Evolutionary conservation across 257 asterid species (phyloP), one percentile per base, ranked within the genome.

Genomic region (Striga asiatica): DNA sequence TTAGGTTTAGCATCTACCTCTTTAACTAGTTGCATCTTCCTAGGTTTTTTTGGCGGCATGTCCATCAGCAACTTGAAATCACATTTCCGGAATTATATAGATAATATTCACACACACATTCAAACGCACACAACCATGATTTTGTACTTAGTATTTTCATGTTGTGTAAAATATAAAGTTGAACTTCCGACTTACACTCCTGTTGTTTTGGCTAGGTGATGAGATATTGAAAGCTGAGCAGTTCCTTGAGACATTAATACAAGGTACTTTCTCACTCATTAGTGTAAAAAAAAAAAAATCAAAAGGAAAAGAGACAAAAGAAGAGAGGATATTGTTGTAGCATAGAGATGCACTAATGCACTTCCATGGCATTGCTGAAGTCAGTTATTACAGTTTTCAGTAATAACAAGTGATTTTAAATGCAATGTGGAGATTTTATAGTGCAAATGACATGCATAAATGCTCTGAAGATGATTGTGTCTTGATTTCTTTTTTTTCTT

Each of bases 221-320:
- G 88, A 87, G 71, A 67, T 84, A 7, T 42, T 87, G 71, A 82
- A 66, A 76, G 78, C 79, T 16, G 97, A 91, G 76, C 85, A 67
- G 82, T 79, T 84, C 62, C 94, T 88, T 1, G 98, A 91, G 78
- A 71, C 84, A 67, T 61, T 91, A 67, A 88, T 91, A 60, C 63
- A 70, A 80, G 98, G 98, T 84, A 78, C 49, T 16, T 57, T 66
- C 48, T 48, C 52, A 8, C 41, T 45, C 2, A 0, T 43, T 34
- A 25, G 34, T 34, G 25, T 13, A 16, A 52, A 21, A 43, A 51
- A 55, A 50, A 45, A 58, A 3, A 18, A 14, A 3, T 0, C 2
- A 41, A n/a, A n/a, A n/a, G n/a, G n/a, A n/a, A n/a, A n/a, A n/a
- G n/a, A n/a, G n/a, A n/a, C n/a, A n/a, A n/a, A n/a, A n/a, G n/a